Evolutionary conservation across 768 basidiomycete genomes (phyloP), one percentile per base, ranked within the genome.

Genomic region (Aureoboletus auriporus): DNA sequence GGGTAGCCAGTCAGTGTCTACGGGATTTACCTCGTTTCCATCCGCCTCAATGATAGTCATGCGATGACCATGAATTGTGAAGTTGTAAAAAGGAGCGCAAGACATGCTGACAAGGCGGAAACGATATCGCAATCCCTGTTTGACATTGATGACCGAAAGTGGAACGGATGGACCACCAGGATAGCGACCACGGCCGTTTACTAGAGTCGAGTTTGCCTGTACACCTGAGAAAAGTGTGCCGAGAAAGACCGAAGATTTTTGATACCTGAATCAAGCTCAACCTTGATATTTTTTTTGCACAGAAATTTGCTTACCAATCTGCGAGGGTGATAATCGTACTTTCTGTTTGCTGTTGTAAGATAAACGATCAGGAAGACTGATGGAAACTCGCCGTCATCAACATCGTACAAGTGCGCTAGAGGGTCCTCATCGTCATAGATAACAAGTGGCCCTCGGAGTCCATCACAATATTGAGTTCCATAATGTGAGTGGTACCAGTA

Each of bases 1-100:
- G 12, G 31, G 42, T 28, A 71, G 58, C 7, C 66, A 64, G 43
- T 74, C 72, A 3, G 74, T 74, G 8, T 58, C 59, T 29, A 74
- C 59, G 1, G 77, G 74, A 17, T 60, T 41, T 0, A 66, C 68
- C 51, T 71, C 72, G 39, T 65, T 63, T 1, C 72, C 69, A 45
- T 80, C 78, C 4, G 62, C 74, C 54, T 79, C 78, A 43, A 79
- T 79, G 42, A 79, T 61, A 2, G 71, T 76, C 64, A 76, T 50
- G 11, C 54, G 54, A 50, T 77, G 74, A 1, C 65, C 62, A 47
- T 75, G 70, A 42, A 77, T 71, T 3, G 69, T 63, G 55, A 76
- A 75, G 8, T 50, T 55, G 53, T 61, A 74, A 30, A 13, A 39
- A 8, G 63, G 56, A 68, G 67, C 63, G 53, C 81, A 81, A 9